Base-by-base conservation (phyloP, 164 flowering plant genomes). In the Liquidambar formosana region DNA sequence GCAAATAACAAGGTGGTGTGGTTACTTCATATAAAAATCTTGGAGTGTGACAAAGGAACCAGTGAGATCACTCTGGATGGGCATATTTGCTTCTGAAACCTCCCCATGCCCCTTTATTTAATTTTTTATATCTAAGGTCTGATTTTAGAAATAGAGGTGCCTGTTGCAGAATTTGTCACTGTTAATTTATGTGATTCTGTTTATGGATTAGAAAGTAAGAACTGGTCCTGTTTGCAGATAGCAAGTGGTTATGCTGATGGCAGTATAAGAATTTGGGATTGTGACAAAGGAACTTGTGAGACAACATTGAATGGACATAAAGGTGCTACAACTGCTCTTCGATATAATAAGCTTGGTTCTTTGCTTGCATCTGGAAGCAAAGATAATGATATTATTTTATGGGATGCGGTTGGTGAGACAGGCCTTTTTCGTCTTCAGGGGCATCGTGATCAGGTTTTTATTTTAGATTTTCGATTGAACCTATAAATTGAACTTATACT, bases 201-300 rank as follows among this genome's bases (percentile, higher is more conserved):
- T 49, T 21, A 1, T 51, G 45, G 21, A 26, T 60, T 11, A 61
- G 45, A 47, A 4, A 47, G 38, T 56, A n/a, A 22, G 27, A 23
- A 25, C 48, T 59, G 65, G 41, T 57, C 15, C 56, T 56, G 45
- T 63, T 66, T 77, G 72, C 83, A 96, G 99, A 71, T 93, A 16
- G 98, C 97, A 0, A 74, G 92, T 84, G 99, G 99, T 18, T 86
- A 96, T 79, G 94, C 95, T 4, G 97, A 96, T 82, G 99, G 99
- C 57, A 84, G 97, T 83, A 85, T 96, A 73, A 83, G 96, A 78
- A 82, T 92, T 43, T 96, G 99, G 99, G 94, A 93, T 74, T 62
- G 49, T 53, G 85, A 78, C 4, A 89, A 84, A 76, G 99, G 95
- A 62, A 85, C 80, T 25, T 90, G 92, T 73, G 96, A 93, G 67